These are phyloP conservation scores for Xylariaceae sp. DNA, from an alignment of 2,329 filamentous ascomycete species.

Conservation along the genomic window DNA sequence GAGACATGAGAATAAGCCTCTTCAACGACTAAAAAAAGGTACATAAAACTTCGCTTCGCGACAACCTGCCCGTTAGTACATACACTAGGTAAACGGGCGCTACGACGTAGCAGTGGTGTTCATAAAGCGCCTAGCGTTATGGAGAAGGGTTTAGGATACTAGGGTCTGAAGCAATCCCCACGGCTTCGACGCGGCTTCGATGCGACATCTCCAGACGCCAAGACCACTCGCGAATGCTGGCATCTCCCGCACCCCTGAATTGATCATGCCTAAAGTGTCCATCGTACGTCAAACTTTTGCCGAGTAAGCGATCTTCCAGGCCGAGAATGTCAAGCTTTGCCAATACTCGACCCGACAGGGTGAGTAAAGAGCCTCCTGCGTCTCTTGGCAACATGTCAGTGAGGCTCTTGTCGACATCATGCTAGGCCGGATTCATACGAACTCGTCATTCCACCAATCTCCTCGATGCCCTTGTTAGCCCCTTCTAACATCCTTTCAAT, in stretches of 20 bases:
- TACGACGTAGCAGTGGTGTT: background rate
- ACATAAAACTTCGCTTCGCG: background rate
- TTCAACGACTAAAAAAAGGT: background rate
- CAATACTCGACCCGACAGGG: background rate
- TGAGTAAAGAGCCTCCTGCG: background rate
- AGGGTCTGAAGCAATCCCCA: background rate
- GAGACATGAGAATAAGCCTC: background rate
- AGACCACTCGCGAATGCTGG: background rate
- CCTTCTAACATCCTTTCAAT: background rate
- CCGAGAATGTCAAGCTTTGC: background rate
- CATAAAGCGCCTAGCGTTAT: background rate
- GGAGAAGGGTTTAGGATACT: background rate
- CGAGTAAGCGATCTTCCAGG: background rate
- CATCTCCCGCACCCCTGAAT: background rate
- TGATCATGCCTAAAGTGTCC: background rate
- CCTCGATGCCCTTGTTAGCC: background rate
- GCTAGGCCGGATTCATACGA: background rate
- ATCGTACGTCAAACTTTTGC: background rate
- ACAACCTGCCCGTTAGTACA: background rate
- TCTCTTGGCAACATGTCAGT: background rate
- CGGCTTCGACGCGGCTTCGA: background rate
- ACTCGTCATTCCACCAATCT: background rate
- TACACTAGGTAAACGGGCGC: background rate
- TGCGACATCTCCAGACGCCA: background rate
- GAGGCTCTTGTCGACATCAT: background rate